These are phyloP conservation scores for Taphrina wiesneri DNA, from an alignment of 1,139 yeast species.

Conservation along the genomic window DNA sequence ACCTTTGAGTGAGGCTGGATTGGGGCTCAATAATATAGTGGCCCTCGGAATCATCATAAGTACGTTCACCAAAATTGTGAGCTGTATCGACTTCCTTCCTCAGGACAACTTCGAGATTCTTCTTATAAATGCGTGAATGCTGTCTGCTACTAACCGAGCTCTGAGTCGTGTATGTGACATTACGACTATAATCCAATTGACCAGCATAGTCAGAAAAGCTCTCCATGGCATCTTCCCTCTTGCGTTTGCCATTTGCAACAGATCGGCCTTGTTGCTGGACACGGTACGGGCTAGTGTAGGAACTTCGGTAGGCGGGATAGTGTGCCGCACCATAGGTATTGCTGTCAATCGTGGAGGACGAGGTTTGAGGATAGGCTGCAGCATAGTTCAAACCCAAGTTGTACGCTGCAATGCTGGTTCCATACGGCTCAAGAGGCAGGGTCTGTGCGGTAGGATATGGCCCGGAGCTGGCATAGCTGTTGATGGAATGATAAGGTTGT, in stretches of 20 bases:
- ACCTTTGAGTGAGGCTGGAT: conserved; percentile 43
- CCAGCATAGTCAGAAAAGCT: conserved; percentile 1
- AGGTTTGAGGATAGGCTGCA: not conserved
- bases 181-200: conserved; percentile 3
- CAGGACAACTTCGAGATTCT: conserved; percentile 11
- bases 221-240: not conserved
- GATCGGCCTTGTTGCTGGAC: not conserved
- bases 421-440: not conserved
- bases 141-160: conserved; percentile 15
- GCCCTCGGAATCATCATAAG: conserved; percentile 48
- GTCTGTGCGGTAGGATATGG: not conserved
- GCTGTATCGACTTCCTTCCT: conserved; percentile 15
- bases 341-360: not conserved
- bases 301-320: not conserved
- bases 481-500: not conserved
- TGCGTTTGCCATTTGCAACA: not conserved
- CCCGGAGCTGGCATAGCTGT: not conserved
- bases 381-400: not conserved
- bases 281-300: conserved; percentile 1
- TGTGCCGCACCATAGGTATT: not conserved
- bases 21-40: conserved; percentile 47
- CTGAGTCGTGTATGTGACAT: conserved; percentile 3
- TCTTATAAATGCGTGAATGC: conserved; percentile 4
- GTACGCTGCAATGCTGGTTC: not conserved
- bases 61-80: not conserved